phyloP scores from a whole-genome alignment of 2,329 filamentous ascomycete genomes.

The Monilinia polystroma region DNA sequence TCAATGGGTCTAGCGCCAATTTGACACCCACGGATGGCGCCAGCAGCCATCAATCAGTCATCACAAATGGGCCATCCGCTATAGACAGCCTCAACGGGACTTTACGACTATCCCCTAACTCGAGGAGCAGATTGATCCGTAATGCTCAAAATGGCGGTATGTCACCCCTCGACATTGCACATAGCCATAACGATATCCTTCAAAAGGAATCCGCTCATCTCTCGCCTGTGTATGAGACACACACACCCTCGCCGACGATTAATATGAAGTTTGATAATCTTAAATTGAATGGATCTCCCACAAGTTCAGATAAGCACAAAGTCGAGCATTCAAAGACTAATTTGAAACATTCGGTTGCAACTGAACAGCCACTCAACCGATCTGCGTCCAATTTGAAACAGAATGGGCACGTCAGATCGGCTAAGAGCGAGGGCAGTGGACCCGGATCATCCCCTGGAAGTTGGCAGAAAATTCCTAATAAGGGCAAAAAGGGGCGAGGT shows the following conservation, averaged over 20 bases:
- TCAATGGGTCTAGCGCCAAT: slow-evolving; percentile 32
- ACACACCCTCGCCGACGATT: slow-evolving; percentile 67
- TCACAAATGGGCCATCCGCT: slow-evolving; percentile 28
- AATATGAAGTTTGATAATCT: slow-evolving; percentile 52
- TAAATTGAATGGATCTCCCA: slow-evolving; percentile 25
- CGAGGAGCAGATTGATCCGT: slow-evolving; percentile 32
- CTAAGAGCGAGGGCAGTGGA: slow-evolving; percentile 54
- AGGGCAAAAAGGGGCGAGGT: slow-evolving; percentile 51
- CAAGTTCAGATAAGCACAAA: slow-evolving; percentile 28
- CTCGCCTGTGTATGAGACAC: slow-evolving; percentile 72
- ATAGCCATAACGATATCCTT: slow-evolving; percentile 31
- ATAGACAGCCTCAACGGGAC: slow-evolving; percentile 30
- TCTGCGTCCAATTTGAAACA: slow-evolving; percentile 41
- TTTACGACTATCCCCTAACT: slow-evolving; percentile 35
- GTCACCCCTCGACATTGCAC: slow-evolving; percentile 38
- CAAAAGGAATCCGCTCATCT: slow-evolving; percentile 47
- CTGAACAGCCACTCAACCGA: slow-evolving; percentile 39
- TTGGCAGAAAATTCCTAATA: slow-evolving; percentile 59
- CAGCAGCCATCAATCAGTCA: slow-evolving; percentile 18
- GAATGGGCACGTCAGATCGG: slow-evolving; percentile 54
- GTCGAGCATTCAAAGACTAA: slow-evolving; percentile 23
- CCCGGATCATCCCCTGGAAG: slow-evolving; percentile 35
- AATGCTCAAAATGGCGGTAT: slow-evolving; percentile 37
- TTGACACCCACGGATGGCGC: slow-evolving; percentile 22
- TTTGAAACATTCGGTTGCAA: slow-evolving; percentile 40